A percentile compares a stretch with the other conserved stretches of the same genome.
These are phyloP conservation scores for Tetrapyrgos nigripes DNA, from an alignment of 1,284 basidiomycete species.

Conservation along the genomic window DNA sequence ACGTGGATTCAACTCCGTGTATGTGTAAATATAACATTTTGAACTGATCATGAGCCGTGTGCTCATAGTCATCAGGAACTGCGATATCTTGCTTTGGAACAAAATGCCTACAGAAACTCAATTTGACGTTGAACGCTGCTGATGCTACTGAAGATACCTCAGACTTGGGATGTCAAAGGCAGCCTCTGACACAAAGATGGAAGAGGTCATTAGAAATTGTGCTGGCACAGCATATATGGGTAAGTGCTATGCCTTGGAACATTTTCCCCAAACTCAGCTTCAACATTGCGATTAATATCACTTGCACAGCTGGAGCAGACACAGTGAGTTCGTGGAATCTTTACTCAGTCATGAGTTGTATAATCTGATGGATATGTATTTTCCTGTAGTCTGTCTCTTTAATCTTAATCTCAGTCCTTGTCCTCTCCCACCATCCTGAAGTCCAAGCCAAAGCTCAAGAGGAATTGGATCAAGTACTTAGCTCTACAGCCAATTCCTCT, in stretches of 20 bases:
- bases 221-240: slow-evolving; percentile 25
- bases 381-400: slow-evolving; percentile 25
- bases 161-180: no score
- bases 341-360: not conserved
- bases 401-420: slow-evolving; percentile 29
- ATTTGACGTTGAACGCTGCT: not conserved
- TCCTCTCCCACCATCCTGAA: slow-evolving; percentile 36
- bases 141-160: not conserved
- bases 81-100: slow-evolving; percentile 23
- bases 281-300: no score
- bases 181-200: slow-evolving; percentile 1
- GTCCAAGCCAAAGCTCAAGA: slow-evolving; percentile 36
- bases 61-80: slow-evolving; percentile 19
- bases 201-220: slow-evolving; percentile 26
- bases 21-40: not conserved
- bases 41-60: no score
- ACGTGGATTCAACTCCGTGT: not conserved
- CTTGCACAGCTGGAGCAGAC: slow-evolving; percentile 32
- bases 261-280: no score
- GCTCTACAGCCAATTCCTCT: no score
- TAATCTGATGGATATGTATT: no score
- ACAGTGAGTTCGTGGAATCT: slow-evolving; percentile 28
- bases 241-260: no score
- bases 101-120: slow-evolving; percentile 17
- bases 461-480: slow-evolving; percentile 36